A percentile compares a stretch with the other conserved stretches of the same genome.
Conservation (phyloP, 257 asterid genomes). For the Solanum virginianum region DNA sequence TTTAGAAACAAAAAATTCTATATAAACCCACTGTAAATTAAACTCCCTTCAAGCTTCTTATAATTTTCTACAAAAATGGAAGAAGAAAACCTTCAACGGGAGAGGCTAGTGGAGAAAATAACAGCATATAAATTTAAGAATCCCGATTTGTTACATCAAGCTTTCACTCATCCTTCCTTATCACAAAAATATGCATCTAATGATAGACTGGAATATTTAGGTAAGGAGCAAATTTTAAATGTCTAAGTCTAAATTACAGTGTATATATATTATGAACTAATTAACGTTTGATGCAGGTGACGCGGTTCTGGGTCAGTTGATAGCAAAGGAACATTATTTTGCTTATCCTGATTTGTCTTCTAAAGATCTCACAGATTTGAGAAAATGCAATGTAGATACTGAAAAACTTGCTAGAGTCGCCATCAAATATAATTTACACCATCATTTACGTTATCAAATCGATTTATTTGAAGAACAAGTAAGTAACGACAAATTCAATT, state of each 20-base stretch:
- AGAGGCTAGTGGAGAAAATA: not conserved
- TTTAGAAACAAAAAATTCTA: not conserved
- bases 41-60: not conserved
- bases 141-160: conserved; percentile 14
- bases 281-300: not conserved
- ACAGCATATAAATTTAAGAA: conserved; percentile 25
- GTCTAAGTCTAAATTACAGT: not conserved
- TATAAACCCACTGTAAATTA: not conserved
- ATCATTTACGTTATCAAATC: conserved; percentile 11
- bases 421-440: conserved; percentile 16
- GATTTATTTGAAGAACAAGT: conserved; percentile 18
- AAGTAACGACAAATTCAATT: not conserved
- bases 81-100: not conserved
- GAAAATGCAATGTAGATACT: conserved; percentile 38
- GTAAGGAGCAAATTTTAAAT: not conserved
- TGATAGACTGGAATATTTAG: conserved; percentile 28
- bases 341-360: conserved; percentile 21
- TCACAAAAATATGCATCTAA: not conserved
- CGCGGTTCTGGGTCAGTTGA: conserved; percentile 6
- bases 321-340: conserved; percentile 10
- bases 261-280: not conserved
- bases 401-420: conserved; percentile 59
- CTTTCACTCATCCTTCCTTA: conserved; percentile 30
- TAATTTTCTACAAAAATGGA: not conserved
- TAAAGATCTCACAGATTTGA: conserved; percentile 30